These are phyloP conservation scores for Chrysosporium queenslandicum DNA, from an alignment of 2,329 filamentous ascomycete genomes.

Conservation along the genomic window DNA sequence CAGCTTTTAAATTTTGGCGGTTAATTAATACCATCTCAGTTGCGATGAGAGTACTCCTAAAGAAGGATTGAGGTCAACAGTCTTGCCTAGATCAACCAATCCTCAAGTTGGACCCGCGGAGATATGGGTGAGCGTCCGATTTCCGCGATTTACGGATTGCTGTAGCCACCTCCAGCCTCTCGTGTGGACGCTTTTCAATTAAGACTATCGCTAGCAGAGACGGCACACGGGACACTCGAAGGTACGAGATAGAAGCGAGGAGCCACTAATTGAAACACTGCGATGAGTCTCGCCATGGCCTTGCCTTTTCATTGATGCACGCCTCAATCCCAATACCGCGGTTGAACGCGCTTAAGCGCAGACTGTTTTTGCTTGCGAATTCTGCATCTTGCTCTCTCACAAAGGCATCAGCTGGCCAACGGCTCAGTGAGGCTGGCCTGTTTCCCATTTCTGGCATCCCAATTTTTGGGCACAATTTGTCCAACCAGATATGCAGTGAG, in stretches of 20 bases:
- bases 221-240: background rate
- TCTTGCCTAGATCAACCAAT: too few species aligned
- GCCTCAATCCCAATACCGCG: slow-evolving; percentile 2
- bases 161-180: background rate
- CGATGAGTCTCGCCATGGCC: too few species aligned
- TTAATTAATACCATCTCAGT: too few species aligned
- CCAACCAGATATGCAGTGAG: background rate
- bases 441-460: background rate
- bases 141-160: background rate
- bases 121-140: background rate
- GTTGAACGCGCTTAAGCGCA: slow-evolving; percentile 2
- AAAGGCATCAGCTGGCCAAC: background rate
- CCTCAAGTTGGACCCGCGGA: background rate
- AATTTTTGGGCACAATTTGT: background rate
- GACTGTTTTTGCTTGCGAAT: background rate
- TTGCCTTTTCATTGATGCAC: slow-evolving; percentile 4
- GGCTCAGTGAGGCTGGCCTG: background rate
- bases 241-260: too few species aligned
- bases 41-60: too few species aligned
- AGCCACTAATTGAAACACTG: too few species aligned
- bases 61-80: too few species aligned
- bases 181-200: too few species aligned
- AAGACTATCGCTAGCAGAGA: too few species aligned
- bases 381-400: background rate
- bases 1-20: too few species aligned